Evolutionary conservation across 2,329 filamentous ascomycete genomes (phyloP).

Genomic region (Polychaeton citri): DNA sequence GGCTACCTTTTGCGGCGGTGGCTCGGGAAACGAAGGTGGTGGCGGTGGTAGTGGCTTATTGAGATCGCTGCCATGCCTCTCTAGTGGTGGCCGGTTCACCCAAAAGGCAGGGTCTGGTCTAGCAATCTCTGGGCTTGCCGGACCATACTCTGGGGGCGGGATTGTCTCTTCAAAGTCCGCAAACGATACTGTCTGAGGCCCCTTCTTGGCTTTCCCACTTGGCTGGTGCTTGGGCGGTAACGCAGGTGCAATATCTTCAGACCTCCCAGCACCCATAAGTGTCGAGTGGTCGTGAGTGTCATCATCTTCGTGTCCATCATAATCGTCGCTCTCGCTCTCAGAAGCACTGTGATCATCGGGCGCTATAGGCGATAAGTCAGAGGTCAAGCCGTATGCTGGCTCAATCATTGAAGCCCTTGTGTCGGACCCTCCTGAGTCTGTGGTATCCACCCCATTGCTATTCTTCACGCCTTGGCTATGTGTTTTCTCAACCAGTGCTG

Average conservation of each 20-base stretch:
- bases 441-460: constrained; percentile 41
- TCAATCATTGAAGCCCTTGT: constrained; percentile 45
- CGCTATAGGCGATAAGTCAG: constrained; percentile 38
- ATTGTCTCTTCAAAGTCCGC: constrained; percentile 20
- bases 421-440: too few relatives aligned
- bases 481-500: constrained; percentile 6
- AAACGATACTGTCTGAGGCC: constrained; percentile 22
- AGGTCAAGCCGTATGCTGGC: constrained; percentile 24
- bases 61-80: constrained; percentile 34
- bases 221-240: constrained; percentile 57
- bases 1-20: background rate
- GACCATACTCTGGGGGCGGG: constrained; percentile 6
- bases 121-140: background rate
- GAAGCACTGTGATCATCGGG: constrained; percentile 32
- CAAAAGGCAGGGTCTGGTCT: background rate
- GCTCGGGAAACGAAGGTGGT: constrained; percentile 17
- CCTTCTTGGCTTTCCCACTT: constrained; percentile 50
- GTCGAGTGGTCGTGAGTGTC: constrained; percentile 26
- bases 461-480: constrained; percentile 13
- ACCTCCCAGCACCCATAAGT: constrained; percentile 25
- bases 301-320: constrained; percentile 34
- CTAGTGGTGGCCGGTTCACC: constrained; percentile 10
- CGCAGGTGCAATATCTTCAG: constrained; percentile 39
- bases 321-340: constrained; percentile 21
- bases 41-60: constrained; percentile 50